A percentile compares a stretch with the other conserved stretches of the same genome.
Conservation (phyloP, 257 asterid genomes). For the Verbascum thapsus region DNA sequence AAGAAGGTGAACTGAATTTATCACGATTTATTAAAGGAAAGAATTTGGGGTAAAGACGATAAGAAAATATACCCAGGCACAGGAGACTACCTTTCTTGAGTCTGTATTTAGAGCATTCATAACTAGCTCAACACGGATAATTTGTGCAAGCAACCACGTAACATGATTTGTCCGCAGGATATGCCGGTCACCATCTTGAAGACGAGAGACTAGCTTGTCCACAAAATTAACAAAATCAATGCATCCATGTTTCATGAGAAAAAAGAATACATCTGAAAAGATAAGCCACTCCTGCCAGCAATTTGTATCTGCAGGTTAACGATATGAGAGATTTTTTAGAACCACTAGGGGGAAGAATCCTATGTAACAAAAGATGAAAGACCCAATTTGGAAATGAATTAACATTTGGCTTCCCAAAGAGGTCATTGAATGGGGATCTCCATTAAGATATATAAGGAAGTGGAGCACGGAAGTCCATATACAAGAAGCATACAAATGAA, state of each 20-base stretch:
- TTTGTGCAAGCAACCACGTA: constrained; percentile 95
- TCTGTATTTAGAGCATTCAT: constrained; percentile 84
- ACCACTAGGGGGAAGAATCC: neutral
- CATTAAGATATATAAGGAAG: constrained; percentile 20
- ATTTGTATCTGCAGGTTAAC: constrained; percentile 66
- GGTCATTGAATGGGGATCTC: constrained; percentile 1
- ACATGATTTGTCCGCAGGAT: constrained; percentile 96
- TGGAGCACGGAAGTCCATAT: constrained; percentile 13
- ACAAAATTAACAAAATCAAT: constrained; percentile 94
- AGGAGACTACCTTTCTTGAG: constrained; percentile 71
- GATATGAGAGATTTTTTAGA: constrained; percentile 19
- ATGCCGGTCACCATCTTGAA: constrained; percentile 84
- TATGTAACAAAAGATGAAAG: constrained; percentile 13
- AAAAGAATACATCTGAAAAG: constrained; percentile 88
- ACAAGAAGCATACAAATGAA: constrained; percentile 9
- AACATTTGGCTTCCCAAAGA: neutral
- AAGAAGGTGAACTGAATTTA: constrained; percentile 26
- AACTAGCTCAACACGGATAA: constrained; percentile 93
- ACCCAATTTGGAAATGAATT: constrained; percentile 13
- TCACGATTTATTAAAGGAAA: constrained; percentile 16
- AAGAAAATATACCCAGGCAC: constrained; percentile 21
- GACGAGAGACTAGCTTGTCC: constrained; percentile 87
- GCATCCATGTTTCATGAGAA: constrained; percentile 95
- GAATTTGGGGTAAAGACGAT: constrained; percentile 25
- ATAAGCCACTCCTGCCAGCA: constrained; percentile 99